Conservation (phyloP, 441 rosid species). For the Iberis amara region DNA sequence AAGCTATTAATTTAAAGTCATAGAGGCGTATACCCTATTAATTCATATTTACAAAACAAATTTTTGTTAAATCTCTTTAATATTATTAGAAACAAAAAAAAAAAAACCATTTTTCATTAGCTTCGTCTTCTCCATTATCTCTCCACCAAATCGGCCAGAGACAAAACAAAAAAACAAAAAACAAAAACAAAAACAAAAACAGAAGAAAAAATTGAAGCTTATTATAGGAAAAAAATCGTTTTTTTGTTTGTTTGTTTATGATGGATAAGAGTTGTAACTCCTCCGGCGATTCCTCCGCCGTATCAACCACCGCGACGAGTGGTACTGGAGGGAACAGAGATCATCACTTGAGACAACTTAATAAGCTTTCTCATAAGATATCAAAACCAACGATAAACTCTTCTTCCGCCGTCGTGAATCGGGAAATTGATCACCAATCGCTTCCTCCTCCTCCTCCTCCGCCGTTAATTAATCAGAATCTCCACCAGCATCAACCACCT, state of each 20-base stretch:
- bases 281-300: slow-evolving; percentile 46
- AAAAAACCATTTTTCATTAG: slow-evolving; percentile 18
- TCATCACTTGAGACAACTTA: slow-evolving; percentile 59
- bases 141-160: slow-evolving; percentile 32
- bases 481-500: slow-evolving; percentile 74
- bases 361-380: slow-evolving; percentile 79
- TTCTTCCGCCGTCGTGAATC: slow-evolving; percentile 28
- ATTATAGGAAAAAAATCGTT: slow-evolving; percentile 1
- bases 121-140: slow-evolving; percentile 34
- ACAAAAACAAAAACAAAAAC: background rate
- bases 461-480: slow-evolving; percentile 29
- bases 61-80: slow-evolving; percentile 12
- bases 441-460: slow-evolving; percentile 27
- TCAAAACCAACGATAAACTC: slow-evolving; percentile 51
- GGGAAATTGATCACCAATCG: slow-evolving; percentile 16
- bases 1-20: slow-evolving; percentile 16
- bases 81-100: background rate
- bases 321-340: slow-evolving; percentile 33
- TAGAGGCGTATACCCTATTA: slow-evolving; percentile 21
- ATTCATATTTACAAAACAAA: background rate
- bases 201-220: slow-evolving; percentile 5
- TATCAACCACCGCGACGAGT: slow-evolving; percentile 25
- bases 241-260: background rate
- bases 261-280: slow-evolving; percentile 67
- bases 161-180: no score